These are phyloP conservation scores for Metschnikowia vanudenii DNA, from an alignment of 805 yeast genomes.

Conservation along the genomic window DNA sequence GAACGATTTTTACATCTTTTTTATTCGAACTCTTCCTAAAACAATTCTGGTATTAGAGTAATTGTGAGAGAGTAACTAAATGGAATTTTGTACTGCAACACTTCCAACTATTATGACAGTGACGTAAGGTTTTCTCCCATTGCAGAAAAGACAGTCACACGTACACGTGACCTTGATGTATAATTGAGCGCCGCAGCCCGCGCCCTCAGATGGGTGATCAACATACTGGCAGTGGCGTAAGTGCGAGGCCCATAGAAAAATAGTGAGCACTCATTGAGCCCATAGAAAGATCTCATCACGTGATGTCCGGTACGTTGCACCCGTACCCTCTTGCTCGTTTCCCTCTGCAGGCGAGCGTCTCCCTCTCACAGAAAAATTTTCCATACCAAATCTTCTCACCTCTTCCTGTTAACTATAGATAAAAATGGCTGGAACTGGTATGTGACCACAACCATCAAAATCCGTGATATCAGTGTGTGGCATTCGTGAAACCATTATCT, in stretches of 20 bases:
- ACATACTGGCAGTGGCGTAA: no score
- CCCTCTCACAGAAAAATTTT: slow-evolving; percentile 18
- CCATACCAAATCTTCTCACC: slow-evolving; percentile 13
- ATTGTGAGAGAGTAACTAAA: no score
- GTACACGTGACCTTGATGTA: not conserved
- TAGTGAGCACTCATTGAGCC: no score
- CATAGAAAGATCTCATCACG: not conserved
- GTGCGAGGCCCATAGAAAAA: no score
- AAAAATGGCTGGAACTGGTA: slow-evolving; percentile 68
- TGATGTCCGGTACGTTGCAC: slow-evolving; percentile 1
- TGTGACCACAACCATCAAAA: slow-evolving; percentile 29
- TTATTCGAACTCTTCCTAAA: no score
- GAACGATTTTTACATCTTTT: no score
- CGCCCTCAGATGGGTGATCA: no score
- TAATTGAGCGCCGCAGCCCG: not conserved
- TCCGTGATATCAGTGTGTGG: not conserved
- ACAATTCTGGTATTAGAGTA: no score
- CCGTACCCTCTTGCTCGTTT: not conserved
- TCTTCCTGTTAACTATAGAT: slow-evolving; percentile 20
- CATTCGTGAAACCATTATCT: not conserved
- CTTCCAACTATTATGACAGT: no score
- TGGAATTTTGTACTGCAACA: no score
- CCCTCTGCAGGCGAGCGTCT: slow-evolving; percentile 17
- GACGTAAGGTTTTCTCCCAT: no score
- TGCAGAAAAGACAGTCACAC: not conserved